phyloP scores from a whole-genome alignment of 495 filamentous ascomycete genomes.

The Xylaria sp. region DNA sequence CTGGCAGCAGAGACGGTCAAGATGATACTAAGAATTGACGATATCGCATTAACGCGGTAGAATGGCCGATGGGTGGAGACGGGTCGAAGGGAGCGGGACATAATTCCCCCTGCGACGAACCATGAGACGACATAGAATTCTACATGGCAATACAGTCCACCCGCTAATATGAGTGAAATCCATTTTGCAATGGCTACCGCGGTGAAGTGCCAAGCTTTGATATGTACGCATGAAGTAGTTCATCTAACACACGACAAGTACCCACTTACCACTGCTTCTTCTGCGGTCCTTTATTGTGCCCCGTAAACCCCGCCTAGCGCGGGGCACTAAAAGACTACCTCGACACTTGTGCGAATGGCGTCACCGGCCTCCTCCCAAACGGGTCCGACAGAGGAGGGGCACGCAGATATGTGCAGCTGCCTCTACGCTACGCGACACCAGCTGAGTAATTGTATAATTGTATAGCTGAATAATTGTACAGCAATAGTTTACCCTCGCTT shows the following conservation, averaged over 20 bases:
- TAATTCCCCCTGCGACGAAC: slow-evolving; percentile 23
- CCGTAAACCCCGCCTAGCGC: slow-evolving; percentile 3
- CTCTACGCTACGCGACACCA: background rate
- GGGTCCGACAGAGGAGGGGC: slow-evolving; percentile 3
- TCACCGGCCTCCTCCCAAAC: background rate
- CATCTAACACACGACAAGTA: background rate
- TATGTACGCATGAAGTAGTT: background rate
- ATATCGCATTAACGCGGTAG: slow-evolving; percentile 70
- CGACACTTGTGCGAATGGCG: slow-evolving; percentile 15
- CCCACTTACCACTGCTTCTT: background rate
- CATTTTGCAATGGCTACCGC: too few species aligned
- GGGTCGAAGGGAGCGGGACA: slow-evolving; percentile 32
- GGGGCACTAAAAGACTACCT: slow-evolving; percentile 18
- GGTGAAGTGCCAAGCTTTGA: background rate
- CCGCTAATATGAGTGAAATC: background rate
- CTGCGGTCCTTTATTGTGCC: slow-evolving; percentile 14
- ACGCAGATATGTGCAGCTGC: background rate
- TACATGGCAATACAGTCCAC: background rate
- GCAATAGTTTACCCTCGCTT: slow-evolving; percentile 6
- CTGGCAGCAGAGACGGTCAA: slow-evolving; percentile 97
- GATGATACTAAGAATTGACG: slow-evolving; percentile 97
- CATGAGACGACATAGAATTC: background rate
- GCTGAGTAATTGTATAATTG: slow-evolving; percentile 17
- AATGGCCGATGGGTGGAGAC: slow-evolving; percentile 14
- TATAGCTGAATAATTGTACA: background rate